Evolutionary conservation across 2,329 filamentous ascomycete species (phyloP), one percentile per base, ranked within the genome.

Genomic region (Daldinia sp.): DNA sequence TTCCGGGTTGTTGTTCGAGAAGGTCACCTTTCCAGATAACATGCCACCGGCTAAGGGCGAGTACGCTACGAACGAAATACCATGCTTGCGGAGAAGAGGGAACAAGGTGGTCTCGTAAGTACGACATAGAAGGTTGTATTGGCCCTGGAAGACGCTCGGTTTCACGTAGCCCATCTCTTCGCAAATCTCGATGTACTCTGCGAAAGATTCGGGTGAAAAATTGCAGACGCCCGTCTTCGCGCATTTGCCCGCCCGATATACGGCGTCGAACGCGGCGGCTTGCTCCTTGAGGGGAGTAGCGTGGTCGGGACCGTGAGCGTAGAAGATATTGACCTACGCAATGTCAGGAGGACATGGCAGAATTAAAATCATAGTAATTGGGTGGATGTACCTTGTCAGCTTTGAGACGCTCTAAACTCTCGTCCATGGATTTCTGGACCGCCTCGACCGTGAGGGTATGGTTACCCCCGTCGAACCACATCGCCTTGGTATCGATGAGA

Each of bases 121-220:
- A 11, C 64, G 61, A 30, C 51, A 62, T 10, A 67, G 4, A 4
- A 67, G 47, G 41, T 67, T 67, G 41, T 67, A 65, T 9, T 61
- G 62, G 27, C 58, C 54, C 30, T 58, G 53, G 21, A 47, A 66
- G 39, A 56, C 58, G 27, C 35, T 58, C 5, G 62, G 62, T 21
- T 64, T 64, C 15, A 58, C 48, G 32, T 50, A 64, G 15, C 62
- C 61, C 37, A 47, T 56, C n/a, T 54, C 32, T 11, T 63, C 61
- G 39, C 37, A 45, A 21, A 63, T 63, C 7, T 55, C 41, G 21
- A 63, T 13, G 11, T 50, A 58, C 25, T 63, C 43, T 25, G 51
- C 23, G 19, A 64, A 43, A 32, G 56, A 47, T 8, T 57, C 57
- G 3, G 57, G 30, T 3, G 43, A 43, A 39, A 64, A 64, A 37